Evolutionary conservation across 2,329 filamentous ascomycete genomes (phyloP).

Genomic region (Xylaria arbuscula): DNA sequence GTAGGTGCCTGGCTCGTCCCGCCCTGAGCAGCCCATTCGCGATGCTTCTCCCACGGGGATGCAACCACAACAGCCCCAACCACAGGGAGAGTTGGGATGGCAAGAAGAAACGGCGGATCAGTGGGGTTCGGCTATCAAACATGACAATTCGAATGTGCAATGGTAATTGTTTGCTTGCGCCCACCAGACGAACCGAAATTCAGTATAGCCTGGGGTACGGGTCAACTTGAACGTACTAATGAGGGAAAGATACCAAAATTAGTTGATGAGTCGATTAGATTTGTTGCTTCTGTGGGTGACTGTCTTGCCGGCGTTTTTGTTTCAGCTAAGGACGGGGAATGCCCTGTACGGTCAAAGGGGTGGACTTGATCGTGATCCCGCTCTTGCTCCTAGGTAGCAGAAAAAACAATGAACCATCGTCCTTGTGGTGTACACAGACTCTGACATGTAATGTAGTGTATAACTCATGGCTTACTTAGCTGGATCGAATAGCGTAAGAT

Average conservation of each 20-base stretch:
- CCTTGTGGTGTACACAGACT: conserved; percentile 8
- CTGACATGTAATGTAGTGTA: conserved; percentile 10
- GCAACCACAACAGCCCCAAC: conserved; percentile 18
- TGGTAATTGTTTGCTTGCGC: conserved; percentile 39
- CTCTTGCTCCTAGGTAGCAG: conserved; percentile 48
- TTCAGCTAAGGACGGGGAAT: conserved; percentile 79
- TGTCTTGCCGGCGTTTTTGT: conserved; percentile 38
- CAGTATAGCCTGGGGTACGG: conserved; percentile 54
- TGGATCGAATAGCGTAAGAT: neutral
- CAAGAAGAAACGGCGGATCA: neutral
- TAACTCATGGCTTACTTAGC: neutral
- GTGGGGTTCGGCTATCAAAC: conserved; percentile 5
- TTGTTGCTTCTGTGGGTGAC: conserved; percentile 43
- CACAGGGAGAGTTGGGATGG: neutral
- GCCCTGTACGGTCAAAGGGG: conserved; percentile 92
- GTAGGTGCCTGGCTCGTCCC: conserved; percentile 41
- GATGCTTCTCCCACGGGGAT: neutral
- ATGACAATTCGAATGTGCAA: conserved; percentile 15
- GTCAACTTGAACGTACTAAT: conserved; percentile 83
- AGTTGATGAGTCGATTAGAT: conserved; percentile 49
- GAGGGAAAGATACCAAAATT: conserved; percentile 98
- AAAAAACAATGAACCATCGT: conserved; percentile 40
- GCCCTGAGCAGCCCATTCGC: neutral
- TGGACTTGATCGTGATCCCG: conserved; percentile 91
- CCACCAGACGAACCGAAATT: conserved; percentile 41